Evolutionary conservation across 257 asterid species (phyloP).

Genomic region (Solanum tarijense): DNA sequence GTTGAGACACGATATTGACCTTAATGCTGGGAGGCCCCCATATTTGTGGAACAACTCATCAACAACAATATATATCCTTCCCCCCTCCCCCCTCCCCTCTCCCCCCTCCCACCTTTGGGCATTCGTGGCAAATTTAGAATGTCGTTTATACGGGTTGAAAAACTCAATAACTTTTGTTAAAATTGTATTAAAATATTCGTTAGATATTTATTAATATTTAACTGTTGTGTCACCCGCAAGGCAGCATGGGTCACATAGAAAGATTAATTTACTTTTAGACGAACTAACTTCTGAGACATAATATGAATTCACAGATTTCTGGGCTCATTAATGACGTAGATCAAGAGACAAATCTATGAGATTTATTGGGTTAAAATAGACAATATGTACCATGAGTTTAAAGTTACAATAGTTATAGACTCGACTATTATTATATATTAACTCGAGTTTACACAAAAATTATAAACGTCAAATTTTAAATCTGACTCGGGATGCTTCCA

Average conservation of each 20-base stretch:
- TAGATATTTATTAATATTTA: neutral
- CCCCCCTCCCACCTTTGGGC: neutral
- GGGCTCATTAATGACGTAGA: neutral
- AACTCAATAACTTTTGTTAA: neutral
- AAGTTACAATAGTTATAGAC: neutral
- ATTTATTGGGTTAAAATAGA: neutral
- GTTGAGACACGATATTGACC: neutral
- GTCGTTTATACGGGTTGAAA: neutral
- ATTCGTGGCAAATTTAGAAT: too few species aligned
- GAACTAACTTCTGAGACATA: neutral
- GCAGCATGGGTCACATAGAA: too few species aligned
- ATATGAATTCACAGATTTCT: neutral
- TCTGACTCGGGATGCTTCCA: neutral
- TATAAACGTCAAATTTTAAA: neutral
- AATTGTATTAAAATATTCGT: neutral
- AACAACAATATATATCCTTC: neutral
- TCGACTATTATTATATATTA: neutral
- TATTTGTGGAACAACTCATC: neutral
- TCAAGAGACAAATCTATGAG: neutral
- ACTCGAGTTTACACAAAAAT: neutral
- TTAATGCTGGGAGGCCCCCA: neutral
- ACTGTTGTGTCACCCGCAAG: neutral
- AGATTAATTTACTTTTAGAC: neutral
- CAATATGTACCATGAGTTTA: neutral
- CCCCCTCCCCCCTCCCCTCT: too few species aligned